Percentiles rank a stretch among this genome's conserved stretches.
phyloP scores from a whole-genome alignment of 257 asterid species.

The Nicotiana noctiflora region DNA sequence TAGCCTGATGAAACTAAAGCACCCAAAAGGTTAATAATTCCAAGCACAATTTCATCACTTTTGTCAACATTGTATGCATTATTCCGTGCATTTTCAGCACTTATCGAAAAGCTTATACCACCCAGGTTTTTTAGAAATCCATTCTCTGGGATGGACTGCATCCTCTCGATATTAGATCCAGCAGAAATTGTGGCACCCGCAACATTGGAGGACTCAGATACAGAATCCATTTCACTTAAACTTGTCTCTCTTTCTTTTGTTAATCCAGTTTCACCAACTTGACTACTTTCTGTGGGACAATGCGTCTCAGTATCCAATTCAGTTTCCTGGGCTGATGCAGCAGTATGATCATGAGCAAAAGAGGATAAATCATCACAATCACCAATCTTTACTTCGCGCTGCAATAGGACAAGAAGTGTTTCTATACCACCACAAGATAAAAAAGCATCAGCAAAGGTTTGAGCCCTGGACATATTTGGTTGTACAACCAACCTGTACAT shows the following conservation, averaged over 20 bases:
- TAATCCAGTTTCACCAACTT: slow-evolving; percentile 28
- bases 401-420: slow-evolving; percentile 90
- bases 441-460: slow-evolving; percentile 87
- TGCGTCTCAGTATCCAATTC: slow-evolving; percentile 29
- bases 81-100: slow-evolving; percentile 96
- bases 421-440: slow-evolving; percentile 90
- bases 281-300: slow-evolving; percentile 24
- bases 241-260: slow-evolving; percentile 34
- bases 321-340: slow-evolving; percentile 29
- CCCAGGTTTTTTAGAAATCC: slow-evolving; percentile 58
- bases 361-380: slow-evolving; percentile 52
- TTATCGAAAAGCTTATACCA: slow-evolving; percentile 73
- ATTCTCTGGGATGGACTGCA: slow-evolving; percentile 57
- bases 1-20: slow-evolving; percentile 83
- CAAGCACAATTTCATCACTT: slow-evolving; percentile 75
- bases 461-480: slow-evolving; percentile 83
- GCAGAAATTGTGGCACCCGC: slow-evolving; percentile 12
- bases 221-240: slow-evolving; percentile 39
- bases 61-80: slow-evolving; percentile 86
- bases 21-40: slow-evolving; percentile 78
- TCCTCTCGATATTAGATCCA: slow-evolving; percentile 45
- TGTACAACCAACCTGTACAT: slow-evolving; percentile 90
- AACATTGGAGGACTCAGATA: slow-evolving; percentile 27
- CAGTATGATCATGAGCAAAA: slow-evolving; percentile 29
- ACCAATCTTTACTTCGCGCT: slow-evolving; percentile 92